Percentiles rank a stretch among this genome's conserved stretches.
Conservation (phyloP, 306 rosid species). For the Malus domestica region ASM211411v1 NC_041797.1:4516501-4517000, state of each 20-base stretch:
- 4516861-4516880: constrained; percentile 41
- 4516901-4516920: not conserved
- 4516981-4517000: constrained; percentile 24
- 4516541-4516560: not conserved
- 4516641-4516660: constrained; percentile 50
- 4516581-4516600: constrained; percentile 47
- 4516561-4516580: constrained; percentile 38
- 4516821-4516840: constrained; percentile 31
- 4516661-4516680: constrained; percentile 23
- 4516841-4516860: constrained; percentile 40
- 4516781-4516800: constrained; percentile 46
- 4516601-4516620: constrained; percentile 34
- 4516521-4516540: not conserved
- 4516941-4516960: not conserved
- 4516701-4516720: not conserved
- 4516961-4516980: constrained; percentile 36
- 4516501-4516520: not conserved
- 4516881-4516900: constrained; percentile 26
- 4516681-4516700: not conserved
- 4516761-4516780: not conserved
- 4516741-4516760: not conserved
- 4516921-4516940: not conserved
- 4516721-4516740: not conserved
- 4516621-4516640: constrained; percentile 60
- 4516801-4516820: constrained; percentile 39